Conservation (phyloP, 2,329 filamentous ascomycete genomes). For the Juglanconis oblonga region DNA sequence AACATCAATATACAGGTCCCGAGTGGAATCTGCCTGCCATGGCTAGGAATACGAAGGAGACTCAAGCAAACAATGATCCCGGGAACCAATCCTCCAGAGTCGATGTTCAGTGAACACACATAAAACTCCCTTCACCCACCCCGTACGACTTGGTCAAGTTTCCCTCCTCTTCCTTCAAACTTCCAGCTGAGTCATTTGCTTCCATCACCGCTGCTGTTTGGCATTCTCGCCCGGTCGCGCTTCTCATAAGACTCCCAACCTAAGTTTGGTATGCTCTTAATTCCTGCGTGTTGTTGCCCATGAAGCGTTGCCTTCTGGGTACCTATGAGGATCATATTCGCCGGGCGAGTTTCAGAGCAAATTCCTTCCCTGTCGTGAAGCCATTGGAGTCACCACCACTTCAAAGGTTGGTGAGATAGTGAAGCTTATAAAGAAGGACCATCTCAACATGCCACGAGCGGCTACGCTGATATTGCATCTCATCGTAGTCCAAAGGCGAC, state of each 20-base stretch:
- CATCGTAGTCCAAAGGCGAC: not conserved
- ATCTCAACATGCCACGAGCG: too few species aligned
- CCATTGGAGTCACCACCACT: not conserved
- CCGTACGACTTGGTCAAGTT: not conserved
- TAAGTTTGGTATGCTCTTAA: not conserved
- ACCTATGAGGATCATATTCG: not conserved
- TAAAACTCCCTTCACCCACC: not conserved
- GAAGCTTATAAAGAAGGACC: too few species aligned
- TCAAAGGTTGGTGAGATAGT: too few species aligned
- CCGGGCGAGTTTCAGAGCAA: not conserved
- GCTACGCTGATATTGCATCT: too few species aligned
- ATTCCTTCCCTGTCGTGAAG: not conserved
- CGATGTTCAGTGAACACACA: not conserved
- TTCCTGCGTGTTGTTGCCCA: not conserved
- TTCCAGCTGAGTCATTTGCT: not conserved
- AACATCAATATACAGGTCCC: too few species aligned
- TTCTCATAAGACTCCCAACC: not conserved
- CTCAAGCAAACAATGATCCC: not conserved
- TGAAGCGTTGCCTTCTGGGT: not conserved
- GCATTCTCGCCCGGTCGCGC: not conserved
- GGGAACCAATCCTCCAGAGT: not conserved
- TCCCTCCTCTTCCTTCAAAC: not conserved
- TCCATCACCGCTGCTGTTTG: not conserved
- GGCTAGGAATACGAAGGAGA: too few species aligned
- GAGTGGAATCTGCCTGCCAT: too few species aligned